phyloP scores from a whole-genome alignment of 1,139 yeast genomes.

The Hyphopichia burtonii region DNA sequence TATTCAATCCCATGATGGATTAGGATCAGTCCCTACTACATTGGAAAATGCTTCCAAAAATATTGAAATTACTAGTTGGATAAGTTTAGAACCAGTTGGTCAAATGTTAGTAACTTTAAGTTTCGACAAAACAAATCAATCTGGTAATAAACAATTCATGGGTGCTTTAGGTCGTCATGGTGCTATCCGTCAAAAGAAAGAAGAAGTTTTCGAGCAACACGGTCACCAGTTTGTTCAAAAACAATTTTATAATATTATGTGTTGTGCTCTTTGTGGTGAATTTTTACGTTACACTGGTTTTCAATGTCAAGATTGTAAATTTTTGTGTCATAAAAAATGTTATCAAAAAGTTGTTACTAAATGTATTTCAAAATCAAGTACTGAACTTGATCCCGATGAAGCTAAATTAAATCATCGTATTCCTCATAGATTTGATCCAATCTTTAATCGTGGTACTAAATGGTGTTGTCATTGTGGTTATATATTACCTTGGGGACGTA shows the following conservation, averaged over 20 bases:
- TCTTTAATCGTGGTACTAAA: conserved; percentile 89
- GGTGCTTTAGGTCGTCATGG: conserved; percentile 96
- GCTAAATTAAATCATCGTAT: conserved; percentile 92
- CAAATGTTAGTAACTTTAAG: conserved; percentile 77
- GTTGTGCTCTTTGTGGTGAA: conserved; percentile 96
- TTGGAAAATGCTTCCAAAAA: conserved; percentile 11
- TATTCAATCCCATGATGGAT: background rate
- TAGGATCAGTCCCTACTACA: conserved; percentile 3
- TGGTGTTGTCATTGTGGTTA: conserved; percentile 99
- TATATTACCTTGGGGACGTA: conserved; percentile 90
- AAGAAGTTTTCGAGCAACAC: conserved; percentile 91
- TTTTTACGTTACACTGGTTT: conserved; percentile 90
- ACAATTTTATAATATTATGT: conserved; percentile 93
- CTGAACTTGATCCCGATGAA: conserved; percentile 84
- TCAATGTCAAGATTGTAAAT: conserved; percentile 95
- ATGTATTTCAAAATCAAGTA: conserved; percentile 86
- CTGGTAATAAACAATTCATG: conserved; percentile 52
- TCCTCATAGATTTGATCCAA: conserved; percentile 92
- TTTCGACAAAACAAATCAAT: conserved; percentile 65
- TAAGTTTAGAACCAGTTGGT: conserved; percentile 90
- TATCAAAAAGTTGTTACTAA: conserved; percentile 92
- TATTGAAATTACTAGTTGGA: conserved; percentile 72
- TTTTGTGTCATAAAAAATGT: conserved; percentile 92
- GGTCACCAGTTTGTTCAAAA: conserved; percentile 97
- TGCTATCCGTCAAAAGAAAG: conserved; percentile 93